Conservation (phyloP, 176 grass and related monocot genomes). For the Cenchrus americanus region DNA sequence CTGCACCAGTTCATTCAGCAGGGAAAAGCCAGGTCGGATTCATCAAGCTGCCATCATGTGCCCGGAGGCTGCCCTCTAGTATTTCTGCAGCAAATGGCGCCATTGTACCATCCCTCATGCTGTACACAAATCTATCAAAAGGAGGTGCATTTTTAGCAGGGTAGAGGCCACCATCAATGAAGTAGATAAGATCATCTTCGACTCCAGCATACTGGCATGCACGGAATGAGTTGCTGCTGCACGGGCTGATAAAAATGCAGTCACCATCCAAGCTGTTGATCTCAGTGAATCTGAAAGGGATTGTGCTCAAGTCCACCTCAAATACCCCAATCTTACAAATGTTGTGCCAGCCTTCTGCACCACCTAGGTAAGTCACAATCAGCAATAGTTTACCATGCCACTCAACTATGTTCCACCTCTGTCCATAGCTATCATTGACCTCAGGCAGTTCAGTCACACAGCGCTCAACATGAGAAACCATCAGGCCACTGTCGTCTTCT, state of each 20-base stretch:
- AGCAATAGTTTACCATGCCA: slow-evolving; percentile 42
- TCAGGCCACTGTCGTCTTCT: not conserved
- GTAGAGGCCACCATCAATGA: slow-evolving; percentile 29
- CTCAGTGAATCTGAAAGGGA: slow-evolving; percentile 24
- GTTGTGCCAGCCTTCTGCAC: not conserved
- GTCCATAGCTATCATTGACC: not conserved
- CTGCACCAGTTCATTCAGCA: slow-evolving; percentile 25
- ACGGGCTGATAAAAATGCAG: slow-evolving; percentile 49
- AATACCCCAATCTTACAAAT: slow-evolving; percentile 33
- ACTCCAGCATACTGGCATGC: slow-evolving; percentile 20
- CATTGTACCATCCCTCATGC: slow-evolving; percentile 27
- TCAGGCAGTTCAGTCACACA: slow-evolving; percentile 5
- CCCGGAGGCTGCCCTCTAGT: not conserved
- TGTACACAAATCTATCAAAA: slow-evolving; percentile 42
- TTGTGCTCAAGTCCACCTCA: slow-evolving; percentile 10
- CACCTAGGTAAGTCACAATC: slow-evolving; percentile 10
- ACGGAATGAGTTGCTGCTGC: slow-evolving; percentile 36
- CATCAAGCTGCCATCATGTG: slow-evolving; percentile 31
- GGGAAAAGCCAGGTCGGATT: slow-evolving; percentile 48
- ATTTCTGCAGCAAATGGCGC: slow-evolving; percentile 28
- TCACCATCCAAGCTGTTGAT: slow-evolving; percentile 37
- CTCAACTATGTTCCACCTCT: slow-evolving; percentile 40
- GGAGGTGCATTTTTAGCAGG: not conserved
- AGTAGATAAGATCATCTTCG: slow-evolving; percentile 40
- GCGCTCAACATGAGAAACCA: slow-evolving; percentile 34